Evolutionary conservation across 176 grass and related monocot species (phyloP), one percentile per base, ranked within the genome.

Genomic region (Pontederia paniculata): DNA sequence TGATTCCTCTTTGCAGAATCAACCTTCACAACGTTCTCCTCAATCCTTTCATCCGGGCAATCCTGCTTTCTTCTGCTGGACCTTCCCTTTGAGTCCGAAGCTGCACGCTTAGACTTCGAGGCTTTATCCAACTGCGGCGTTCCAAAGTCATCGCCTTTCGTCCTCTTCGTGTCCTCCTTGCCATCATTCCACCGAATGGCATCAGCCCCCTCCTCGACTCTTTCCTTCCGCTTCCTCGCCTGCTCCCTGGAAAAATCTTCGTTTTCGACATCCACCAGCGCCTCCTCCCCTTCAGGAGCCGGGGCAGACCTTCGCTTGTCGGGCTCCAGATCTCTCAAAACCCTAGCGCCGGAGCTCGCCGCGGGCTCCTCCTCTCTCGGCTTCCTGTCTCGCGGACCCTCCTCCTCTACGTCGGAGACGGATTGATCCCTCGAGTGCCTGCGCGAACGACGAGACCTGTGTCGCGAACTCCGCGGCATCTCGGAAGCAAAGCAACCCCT

Each of bases 121-220:
- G 25, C 58, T 46, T 91, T 88, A 13, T 79, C 86, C 13, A 70
- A 54, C 41, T 37, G 28, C 28, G 28, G 7, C n/a, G n/a, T n/a
- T n/a, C 82, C 83, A 71, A 79, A 77, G 9, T 73, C 70, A n/a
- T 98, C 93, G 5, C 66, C 65, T 75, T 82, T 91, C 8, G 71
- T 82, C 74, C 74, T 78, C 65, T 97, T 97, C 21, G 79, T 23
- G 56, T 81, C 68, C 21, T 77, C 83, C 21, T 77, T 77, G 2
- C 85, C 78, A 37, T 83, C 86, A 59, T 74, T 90, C 91, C 91
- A 97, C 15, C 91, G 67, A 78, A 89, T 83, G 60, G 65, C 75
- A 22, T 76, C 84, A 65, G 70, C 78, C 20, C 6, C 53, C 2
- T 55, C 21, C 17, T 23, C 20, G 8, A 4, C 17, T 21, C 53